A percentile compares a stretch with the other conserved stretches of the same genome.
phyloP scores from a whole-genome alignment of 371 early-diverging fungal species.

The Batkoa obscura region DNA sequence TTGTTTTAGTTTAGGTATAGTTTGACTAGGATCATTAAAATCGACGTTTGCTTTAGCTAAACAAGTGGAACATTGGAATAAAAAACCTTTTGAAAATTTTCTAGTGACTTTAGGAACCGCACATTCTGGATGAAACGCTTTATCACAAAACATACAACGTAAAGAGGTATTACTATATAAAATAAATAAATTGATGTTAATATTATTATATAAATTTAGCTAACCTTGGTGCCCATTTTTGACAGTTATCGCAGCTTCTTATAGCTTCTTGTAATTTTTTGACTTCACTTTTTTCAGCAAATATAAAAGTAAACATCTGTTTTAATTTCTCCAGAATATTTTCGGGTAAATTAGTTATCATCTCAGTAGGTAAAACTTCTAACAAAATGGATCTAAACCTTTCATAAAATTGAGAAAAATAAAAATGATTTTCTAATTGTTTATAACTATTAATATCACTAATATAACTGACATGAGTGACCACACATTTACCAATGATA shows the following conservation, averaged over 20 bases:
- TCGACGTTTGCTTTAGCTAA: neutral
- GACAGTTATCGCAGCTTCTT: neutral
- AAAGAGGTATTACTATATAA: neutral
- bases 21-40: constrained; percentile 1
- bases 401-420: neutral
- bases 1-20: neutral
- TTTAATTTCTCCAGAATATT: neutral
- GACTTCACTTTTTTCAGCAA: neutral
- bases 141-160: constrained; percentile 1
- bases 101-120: neutral
- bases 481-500: neutral
- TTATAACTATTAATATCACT: neutral
- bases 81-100: neutral
- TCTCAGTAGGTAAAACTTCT: neutral
- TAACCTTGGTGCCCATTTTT: neutral
- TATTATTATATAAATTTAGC: neutral
- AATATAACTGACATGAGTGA: neutral
- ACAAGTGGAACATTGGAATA: constrained; percentile 1
- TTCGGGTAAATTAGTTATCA: neutral
- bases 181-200: neutral
- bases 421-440: neutral
- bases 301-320: neutral
- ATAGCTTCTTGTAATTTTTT: neutral
- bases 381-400: neutral
- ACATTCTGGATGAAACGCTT: neutral